Percentiles rank a stretch among this genome's conserved stretches.
These are phyloP conservation scores for Tulasnella sp. DNA, from an alignment of 768 basidiomycete species.

Conservation along the genomic window DNA sequence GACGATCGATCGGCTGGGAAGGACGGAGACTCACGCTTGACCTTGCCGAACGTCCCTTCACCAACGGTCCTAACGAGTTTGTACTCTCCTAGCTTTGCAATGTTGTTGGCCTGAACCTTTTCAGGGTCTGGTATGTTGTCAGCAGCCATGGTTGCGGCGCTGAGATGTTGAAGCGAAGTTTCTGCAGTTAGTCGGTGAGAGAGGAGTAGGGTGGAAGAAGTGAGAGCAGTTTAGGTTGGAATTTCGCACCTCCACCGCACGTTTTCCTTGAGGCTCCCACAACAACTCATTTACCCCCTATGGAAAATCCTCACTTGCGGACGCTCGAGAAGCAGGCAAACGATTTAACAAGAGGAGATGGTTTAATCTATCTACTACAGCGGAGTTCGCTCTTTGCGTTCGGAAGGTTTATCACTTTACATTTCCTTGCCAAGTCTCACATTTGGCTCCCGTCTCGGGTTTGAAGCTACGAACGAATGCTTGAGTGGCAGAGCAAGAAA, in stretches of 20 bases:
- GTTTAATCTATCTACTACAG: no score
- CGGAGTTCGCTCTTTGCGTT: no score
- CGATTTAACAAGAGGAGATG: no score
- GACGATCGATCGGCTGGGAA: neutral
- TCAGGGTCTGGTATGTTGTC: neutral
- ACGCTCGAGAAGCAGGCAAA: no score
- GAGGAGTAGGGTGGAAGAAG: neutral
- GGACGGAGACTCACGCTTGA: slow-evolving; percentile 70
- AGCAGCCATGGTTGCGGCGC: neutral
- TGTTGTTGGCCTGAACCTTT: neutral
- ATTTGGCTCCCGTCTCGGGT: no score
- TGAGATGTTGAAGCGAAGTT: neutral
- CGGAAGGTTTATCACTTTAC: no score
- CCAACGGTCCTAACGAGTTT: slow-evolving; percentile 81
- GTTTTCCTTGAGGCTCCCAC: neutral
- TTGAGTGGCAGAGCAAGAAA: no score
- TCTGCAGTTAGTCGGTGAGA: neutral
- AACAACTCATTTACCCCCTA: slow-evolving; percentile 2
- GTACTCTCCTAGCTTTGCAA: slow-evolving; percentile 76
- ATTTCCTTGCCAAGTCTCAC: no score
- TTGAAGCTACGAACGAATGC: no score
- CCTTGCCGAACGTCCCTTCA: slow-evolving; percentile 96
- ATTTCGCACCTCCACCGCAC: neutral
- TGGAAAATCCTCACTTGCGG: neutral
- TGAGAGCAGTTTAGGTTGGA: neutral